These are phyloP conservation scores for Musa schizocarpa DNA, from an alignment of 176 grass and related monocot species.

Conservation along the genomic window DNA sequence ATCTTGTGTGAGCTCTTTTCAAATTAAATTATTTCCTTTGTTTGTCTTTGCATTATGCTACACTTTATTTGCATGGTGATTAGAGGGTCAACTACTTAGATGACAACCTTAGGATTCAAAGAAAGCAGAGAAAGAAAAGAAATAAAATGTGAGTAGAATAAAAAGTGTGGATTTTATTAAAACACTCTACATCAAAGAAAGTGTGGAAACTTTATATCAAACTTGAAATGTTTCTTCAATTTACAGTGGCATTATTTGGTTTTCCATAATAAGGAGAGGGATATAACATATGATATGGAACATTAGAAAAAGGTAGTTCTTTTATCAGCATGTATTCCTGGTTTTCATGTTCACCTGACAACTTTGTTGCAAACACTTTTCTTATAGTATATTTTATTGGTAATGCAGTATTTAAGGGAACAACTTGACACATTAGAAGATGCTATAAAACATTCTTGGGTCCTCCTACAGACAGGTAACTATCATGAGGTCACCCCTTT, in stretches of 20 bases:
- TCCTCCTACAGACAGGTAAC: neutral
- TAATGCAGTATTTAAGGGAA: constrained; percentile 62
- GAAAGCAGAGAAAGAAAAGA: no score
- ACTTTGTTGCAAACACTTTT: neutral
- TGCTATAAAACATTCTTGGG: constrained; percentile 66
- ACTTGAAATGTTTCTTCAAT: no score
- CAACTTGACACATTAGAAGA: constrained; percentile 81
- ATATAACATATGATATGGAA: neutral
- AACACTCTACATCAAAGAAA: no score
- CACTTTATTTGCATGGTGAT: no score
- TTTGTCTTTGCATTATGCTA: no score
- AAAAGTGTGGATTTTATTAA: no score
- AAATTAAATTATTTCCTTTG: no score
- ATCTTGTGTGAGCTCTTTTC: no score
- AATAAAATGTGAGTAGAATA: no score
- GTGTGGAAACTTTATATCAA: no score
- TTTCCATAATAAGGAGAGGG: neutral
- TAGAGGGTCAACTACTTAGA: no score
- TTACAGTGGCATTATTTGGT: neutral
- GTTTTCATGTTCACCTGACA: neutral
- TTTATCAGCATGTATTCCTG: neutral
- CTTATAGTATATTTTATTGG: constrained; percentile 14
- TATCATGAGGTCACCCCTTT: neutral
- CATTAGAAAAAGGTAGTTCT: neutral
- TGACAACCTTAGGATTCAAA: no score